Conservation (phyloP, 495 filamentous ascomycete species). For the Tuber umbilicatum region DNA sequence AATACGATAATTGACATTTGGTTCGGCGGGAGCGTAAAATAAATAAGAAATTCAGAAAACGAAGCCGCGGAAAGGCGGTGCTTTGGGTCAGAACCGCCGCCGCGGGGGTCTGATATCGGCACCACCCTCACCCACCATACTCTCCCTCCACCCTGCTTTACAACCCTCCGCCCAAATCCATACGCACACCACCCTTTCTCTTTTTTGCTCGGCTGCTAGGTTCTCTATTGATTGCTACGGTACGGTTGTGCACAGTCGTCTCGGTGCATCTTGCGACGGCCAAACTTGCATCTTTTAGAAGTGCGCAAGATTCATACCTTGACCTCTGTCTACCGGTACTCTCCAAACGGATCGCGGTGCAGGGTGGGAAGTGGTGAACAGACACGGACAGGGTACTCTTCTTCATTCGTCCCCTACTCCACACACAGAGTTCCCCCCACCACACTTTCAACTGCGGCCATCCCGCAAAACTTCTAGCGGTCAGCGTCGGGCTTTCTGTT, state of each 20-base stretch:
- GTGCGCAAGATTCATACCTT: conserved; percentile 40
- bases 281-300: conserved; percentile 14
- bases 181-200: conserved; percentile 13
- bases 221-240: conserved; percentile 37
- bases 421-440: conserved; percentile 24
- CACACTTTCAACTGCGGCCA: conserved; percentile 30
- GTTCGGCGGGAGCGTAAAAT: conserved; percentile 4
- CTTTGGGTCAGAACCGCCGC: conserved; percentile 15
- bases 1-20: conserved; percentile 18
- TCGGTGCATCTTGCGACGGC: conserved; percentile 35
- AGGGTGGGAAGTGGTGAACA: conserved; percentile 23
- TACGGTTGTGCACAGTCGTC: conserved; percentile 36
- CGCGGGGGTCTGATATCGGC: conserved; percentile 39
- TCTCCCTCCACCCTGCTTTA: conserved; percentile 14
- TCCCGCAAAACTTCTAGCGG: conserved; percentile 37
- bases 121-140: conserved; percentile 20
- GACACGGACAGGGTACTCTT: conserved; percentile 28
- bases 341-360: conserved; percentile 28
- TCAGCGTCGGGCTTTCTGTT: conserved; percentile 35
- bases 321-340: conserved; percentile 19
- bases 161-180: conserved; percentile 9
- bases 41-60: background rate
- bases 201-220: conserved; percentile 36
- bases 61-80: background rate
- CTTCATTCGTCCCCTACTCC: conserved; percentile 26